A percentile compares a stretch with the other conserved stretches of the same genome.
Conservation (phyloP, 1,284 basidiomycete genomes). For the Coriolopsis trogii region DNA sequence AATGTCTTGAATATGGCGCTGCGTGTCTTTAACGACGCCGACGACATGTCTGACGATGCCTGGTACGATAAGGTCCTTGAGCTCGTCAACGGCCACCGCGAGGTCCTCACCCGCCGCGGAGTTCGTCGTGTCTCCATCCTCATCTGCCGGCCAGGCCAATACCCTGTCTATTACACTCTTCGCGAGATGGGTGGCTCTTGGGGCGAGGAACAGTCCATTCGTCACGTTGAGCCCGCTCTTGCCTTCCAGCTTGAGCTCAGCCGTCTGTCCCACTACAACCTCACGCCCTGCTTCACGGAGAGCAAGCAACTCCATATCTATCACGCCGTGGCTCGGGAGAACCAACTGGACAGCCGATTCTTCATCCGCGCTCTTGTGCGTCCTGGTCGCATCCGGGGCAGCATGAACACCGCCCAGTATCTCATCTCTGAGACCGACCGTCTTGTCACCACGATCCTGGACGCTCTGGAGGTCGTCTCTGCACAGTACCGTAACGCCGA, state of each 20-base stretch:
- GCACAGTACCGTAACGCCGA: constrained; percentile 88
- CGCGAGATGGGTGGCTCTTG: constrained; percentile 79
- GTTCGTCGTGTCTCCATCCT: constrained; percentile 93
- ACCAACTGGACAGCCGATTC: constrained; percentile 96
- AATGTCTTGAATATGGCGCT: constrained; percentile 95
- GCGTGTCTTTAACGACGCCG: constrained; percentile 78
- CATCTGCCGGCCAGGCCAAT: constrained; percentile 89
- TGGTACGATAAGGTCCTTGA: constrained; percentile 79
- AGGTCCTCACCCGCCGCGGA: constrained; percentile 72
- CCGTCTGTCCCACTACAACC: constrained; percentile 95
- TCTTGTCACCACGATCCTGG: constrained; percentile 91
- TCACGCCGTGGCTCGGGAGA: constrained; percentile 93
- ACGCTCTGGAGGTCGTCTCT: constrained; percentile 92
- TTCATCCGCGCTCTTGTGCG: constrained; percentile 97
- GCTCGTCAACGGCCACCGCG: constrained; percentile 75
- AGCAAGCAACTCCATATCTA: constrained; percentile 97
- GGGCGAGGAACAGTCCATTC: constrained; percentile 95
- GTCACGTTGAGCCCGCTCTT: constrained; percentile 98
- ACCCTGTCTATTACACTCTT: constrained; percentile 95
- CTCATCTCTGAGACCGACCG: constrained; percentile 98
- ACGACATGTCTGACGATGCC: constrained; percentile 77
- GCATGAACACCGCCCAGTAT: constrained; percentile 94
- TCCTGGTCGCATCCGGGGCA: constrained; percentile 90
- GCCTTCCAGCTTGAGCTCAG: constrained; percentile 98
- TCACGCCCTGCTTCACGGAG: constrained; percentile 92